These are phyloP conservation scores for Phoma sp. DNA, from an alignment of 2,329 filamentous ascomycete species.

Conservation along the genomic window DNA sequence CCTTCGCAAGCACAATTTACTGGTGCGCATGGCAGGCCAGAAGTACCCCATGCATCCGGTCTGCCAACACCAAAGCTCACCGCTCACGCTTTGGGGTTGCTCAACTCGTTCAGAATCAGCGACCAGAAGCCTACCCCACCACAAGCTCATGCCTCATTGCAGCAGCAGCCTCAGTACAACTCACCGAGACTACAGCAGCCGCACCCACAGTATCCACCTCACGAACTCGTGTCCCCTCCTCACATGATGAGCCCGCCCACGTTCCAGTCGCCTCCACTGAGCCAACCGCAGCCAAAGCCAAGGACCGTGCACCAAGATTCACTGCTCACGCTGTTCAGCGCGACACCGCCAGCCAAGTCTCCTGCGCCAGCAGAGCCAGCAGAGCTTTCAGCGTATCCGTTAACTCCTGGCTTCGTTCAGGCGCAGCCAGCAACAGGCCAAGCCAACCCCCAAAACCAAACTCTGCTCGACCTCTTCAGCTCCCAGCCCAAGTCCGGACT, in stretches of 20 bases:
- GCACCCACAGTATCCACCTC: constrained; percentile 27
- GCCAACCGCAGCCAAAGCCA: constrained; percentile 43
- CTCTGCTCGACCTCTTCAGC: constrained; percentile 28
- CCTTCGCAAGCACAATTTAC: constrained; percentile 34
- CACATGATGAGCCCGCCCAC: constrained; percentile 38
- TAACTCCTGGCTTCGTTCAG: constrained; percentile 41
- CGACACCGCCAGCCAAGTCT: constrained; percentile 32
- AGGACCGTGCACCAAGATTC: constrained; percentile 53
- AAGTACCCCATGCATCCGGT: constrained; percentile 62
- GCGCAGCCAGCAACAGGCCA: constrained; percentile 28
- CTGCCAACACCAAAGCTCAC: constrained; percentile 65
- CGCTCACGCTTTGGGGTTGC: constrained; percentile 62
- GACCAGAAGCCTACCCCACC: constrained; percentile 31
- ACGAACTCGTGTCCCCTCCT: constrained; percentile 36
- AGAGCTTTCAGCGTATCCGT: constrained; percentile 55
- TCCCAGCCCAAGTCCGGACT: constrained; percentile 29
- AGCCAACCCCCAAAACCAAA: constrained; percentile 24
- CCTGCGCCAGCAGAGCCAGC: constrained; percentile 45
- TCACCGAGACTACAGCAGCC: constrained; percentile 34
- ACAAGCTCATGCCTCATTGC: constrained; percentile 12
- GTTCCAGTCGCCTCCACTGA: constrained; percentile 38
- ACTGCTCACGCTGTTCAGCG: constrained; percentile 54
- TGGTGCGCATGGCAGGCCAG: constrained; percentile 48
- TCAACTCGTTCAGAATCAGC: constrained; percentile 63
- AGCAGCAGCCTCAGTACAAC: constrained; percentile 26